A percentile compares a stretch with the other conserved stretches of the same genome.
These are phyloP conservation scores for Scheffersomyces coipomensis DNA, from an alignment of 805 yeast genomes.

Conservation along the genomic window DNA sequence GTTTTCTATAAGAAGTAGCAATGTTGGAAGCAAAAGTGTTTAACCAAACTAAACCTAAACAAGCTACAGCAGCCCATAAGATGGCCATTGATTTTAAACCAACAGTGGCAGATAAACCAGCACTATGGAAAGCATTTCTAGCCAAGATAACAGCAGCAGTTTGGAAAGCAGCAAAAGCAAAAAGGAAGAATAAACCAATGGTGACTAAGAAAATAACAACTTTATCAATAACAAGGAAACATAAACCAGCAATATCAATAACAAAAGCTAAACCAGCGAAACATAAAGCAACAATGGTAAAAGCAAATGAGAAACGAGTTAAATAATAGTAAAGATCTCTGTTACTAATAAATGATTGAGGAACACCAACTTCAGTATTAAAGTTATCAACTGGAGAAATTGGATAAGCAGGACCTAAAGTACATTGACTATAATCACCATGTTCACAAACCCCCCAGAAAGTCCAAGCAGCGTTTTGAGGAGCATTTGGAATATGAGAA, in stretches of 20 bases:
- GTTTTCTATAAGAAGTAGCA: conserved; percentile 49
- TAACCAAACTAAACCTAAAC: conserved; percentile 49
- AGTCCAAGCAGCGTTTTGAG: conserved; percentile 70
- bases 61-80: conserved; percentile 68
- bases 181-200: conserved; percentile 51
- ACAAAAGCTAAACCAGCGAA: conserved; percentile 64
- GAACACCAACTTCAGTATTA: conserved; percentile 49
- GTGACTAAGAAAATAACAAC: conserved; percentile 51
- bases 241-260: conserved; percentile 52
- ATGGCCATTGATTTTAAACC: conserved; percentile 62
- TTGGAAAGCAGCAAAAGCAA: conserved; percentile 65
- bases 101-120: conserved; percentile 42
- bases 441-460: conserved; percentile 70
- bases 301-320: conserved; percentile 65
- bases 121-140: conserved; percentile 59
- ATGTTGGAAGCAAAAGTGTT: conserved; percentile 51
- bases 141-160: conserved; percentile 82
- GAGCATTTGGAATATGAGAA: conserved; percentile 47
- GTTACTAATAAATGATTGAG: conserved; percentile 49
- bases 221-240: conserved; percentile 54
- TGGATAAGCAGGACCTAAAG: conserved; percentile 73
- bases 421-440: conserved; percentile 51
- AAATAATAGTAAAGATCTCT: conserved; percentile 62
- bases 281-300: conserved; percentile 56
- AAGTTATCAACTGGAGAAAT: conserved; percentile 81